Evolutionary conservation across 2,329 filamentous ascomycete genomes (phyloP).

Genomic region (Graphiopsis chlorocephala): DNA sequence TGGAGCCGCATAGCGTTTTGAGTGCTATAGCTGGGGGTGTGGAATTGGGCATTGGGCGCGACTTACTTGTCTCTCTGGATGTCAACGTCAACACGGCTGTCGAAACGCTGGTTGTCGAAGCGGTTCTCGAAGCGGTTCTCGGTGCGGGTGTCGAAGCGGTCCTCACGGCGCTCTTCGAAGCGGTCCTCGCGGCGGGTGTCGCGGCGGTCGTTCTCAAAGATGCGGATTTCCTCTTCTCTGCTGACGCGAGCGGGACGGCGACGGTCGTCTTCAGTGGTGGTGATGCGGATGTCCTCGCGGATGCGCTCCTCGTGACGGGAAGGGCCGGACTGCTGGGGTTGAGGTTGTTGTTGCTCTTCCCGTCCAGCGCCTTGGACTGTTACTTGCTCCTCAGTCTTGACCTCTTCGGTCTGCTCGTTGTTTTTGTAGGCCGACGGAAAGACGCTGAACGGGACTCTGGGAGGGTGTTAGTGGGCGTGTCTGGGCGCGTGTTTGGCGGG

Average conservation of each 20-base stretch:
- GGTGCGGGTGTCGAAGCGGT: constrained; percentile 25
- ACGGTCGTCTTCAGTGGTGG: constrained; percentile 67
- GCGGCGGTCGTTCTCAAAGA: constrained; percentile 35
- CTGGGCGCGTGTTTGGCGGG: background rate
- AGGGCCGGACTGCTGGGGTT: constrained; percentile 55
- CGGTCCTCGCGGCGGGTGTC: constrained; percentile 26
- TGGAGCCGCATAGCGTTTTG: constrained; percentile 16
- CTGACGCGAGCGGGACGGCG: constrained; percentile 61
- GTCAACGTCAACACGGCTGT: constrained; percentile 44
- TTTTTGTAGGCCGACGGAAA: constrained; percentile 96
- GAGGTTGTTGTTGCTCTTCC: constrained; percentile 80
- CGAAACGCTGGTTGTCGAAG: constrained; percentile 30
- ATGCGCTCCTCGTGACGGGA: constrained; percentile 64
- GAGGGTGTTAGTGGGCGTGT: constrained; percentile 9
- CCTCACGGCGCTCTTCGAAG: constrained; percentile 9
- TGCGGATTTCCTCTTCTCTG: constrained; percentile 42
- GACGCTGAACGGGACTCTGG: constrained; percentile 91
- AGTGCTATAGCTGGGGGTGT: constrained; percentile 3
- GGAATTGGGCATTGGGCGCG: constrained; percentile 19
- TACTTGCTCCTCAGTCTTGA: constrained; percentile 87
- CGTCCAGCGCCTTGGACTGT: constrained; percentile 84
- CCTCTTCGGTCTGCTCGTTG: constrained; percentile 63
- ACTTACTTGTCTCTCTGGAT: constrained; percentile 54
- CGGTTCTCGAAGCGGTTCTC: constrained; percentile 25
- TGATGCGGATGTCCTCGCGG: constrained; percentile 76